Conservation (phyloP, 2,329 filamentous ascomycete genomes). For the Colletotrichum limetticola region DNA sequence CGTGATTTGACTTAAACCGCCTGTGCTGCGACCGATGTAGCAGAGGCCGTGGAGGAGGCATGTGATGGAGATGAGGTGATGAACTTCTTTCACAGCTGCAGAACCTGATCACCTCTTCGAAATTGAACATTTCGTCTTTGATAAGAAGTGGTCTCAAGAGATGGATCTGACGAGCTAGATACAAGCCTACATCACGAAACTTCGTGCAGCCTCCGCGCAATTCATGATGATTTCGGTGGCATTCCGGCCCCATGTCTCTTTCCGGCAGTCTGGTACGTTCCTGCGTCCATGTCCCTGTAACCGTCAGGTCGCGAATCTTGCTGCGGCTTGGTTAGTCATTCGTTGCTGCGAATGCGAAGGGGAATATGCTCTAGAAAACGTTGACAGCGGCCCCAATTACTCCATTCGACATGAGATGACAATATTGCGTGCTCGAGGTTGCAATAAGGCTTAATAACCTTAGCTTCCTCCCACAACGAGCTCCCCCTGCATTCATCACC, state of each 20-base stretch:
- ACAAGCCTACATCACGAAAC: background rate
- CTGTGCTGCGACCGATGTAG: no score
- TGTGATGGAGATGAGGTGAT: background rate
- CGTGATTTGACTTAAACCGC: no score
- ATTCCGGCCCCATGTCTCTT: background rate
- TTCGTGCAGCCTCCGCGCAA: background rate
- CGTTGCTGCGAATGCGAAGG: background rate
- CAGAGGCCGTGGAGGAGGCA: no score
- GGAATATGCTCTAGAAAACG: no score
- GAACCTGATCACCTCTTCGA: background rate
- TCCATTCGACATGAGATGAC: background rate
- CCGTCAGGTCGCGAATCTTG: background rate
- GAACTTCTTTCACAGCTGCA: no score
- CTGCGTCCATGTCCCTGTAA: background rate
- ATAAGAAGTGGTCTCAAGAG: background rate
- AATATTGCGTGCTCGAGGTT: constrained; percentile 23
- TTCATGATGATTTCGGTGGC: background rate
- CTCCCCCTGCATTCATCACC: constrained; percentile 6
- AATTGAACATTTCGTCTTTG: background rate
- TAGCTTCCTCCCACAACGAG: background rate
- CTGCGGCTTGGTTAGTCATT: background rate
- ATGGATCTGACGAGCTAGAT: background rate
- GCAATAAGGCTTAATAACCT: background rate
- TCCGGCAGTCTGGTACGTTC: background rate
- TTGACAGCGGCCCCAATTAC: background rate